These are phyloP conservation scores for Pseudogymnoascus sp. DNA, from an alignment of 2,329 filamentous ascomycete genomes.

Conservation along the genomic window DNA sequence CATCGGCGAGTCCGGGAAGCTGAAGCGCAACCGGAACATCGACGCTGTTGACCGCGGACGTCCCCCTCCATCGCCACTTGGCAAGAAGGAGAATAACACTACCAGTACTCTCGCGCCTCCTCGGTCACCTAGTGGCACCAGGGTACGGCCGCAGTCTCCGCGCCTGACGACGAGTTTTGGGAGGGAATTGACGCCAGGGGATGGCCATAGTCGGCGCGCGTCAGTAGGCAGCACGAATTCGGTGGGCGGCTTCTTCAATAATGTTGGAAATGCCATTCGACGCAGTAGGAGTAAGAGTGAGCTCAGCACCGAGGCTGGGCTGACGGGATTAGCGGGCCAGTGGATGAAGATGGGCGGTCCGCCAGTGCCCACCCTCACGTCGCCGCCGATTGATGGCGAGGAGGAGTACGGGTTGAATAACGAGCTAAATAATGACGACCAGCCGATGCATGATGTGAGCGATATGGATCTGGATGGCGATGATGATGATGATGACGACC, in stretches of 20 bases:
- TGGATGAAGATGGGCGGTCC: slow-evolving; percentile 51
- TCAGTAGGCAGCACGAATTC: slow-evolving; percentile 28
- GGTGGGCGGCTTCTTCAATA: slow-evolving; percentile 29
- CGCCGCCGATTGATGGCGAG: slow-evolving; percentile 31
- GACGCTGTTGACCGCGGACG: slow-evolving; percentile 21
- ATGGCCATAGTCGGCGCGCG: slow-evolving; percentile 44
- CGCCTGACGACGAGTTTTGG: slow-evolving; percentile 34
- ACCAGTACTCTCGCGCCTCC: slow-evolving; percentile 38
- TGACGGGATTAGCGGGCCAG: slow-evolving; percentile 41
- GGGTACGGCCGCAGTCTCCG: slow-evolving; percentile 36
- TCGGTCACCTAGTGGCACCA: slow-evolving; percentile 42
- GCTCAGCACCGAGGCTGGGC: slow-evolving; percentile 25
- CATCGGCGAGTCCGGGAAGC: slow-evolving; percentile 19
- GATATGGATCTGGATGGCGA: slow-evolving; percentile 37
- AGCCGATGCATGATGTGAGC: slow-evolving; percentile 16
- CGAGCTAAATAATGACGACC: no score
- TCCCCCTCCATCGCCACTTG: slow-evolving; percentile 23
- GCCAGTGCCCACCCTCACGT: slow-evolving; percentile 46
- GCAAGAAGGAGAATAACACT: slow-evolving; percentile 27
- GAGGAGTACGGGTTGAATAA: slow-evolving; percentile 4
- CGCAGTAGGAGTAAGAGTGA: slow-evolving; percentile 51
- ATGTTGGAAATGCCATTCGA: slow-evolving; percentile 35
- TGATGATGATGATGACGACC: slow-evolving; percentile 54
- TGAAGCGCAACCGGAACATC: slow-evolving; percentile 24
- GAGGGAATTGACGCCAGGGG: slow-evolving; percentile 34